phyloP scores from a whole-genome alignment of 2,329 filamentous ascomycete species.

The Neodidymelliopsis sp. region DNA sequence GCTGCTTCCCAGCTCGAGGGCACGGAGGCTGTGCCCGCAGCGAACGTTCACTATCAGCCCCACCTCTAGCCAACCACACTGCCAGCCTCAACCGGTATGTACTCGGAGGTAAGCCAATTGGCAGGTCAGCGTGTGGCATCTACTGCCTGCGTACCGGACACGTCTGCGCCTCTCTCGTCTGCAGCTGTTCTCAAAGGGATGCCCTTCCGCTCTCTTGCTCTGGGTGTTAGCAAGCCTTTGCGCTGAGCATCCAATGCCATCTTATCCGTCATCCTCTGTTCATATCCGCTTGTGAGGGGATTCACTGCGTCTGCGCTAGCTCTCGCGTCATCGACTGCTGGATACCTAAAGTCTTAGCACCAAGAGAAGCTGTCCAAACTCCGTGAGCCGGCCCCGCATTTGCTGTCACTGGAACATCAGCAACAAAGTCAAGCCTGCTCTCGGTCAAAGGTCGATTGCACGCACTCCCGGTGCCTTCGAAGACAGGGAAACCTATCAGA shows the following conservation, averaged over 20 bases:
- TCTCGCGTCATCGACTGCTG: slow-evolving; percentile 31
- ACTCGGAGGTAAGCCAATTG: slow-evolving; percentile 28
- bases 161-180: slow-evolving; percentile 33
- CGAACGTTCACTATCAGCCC: slow-evolving; percentile 16
- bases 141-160: slow-evolving; percentile 21
- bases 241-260: slow-evolving; percentile 4
- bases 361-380: slow-evolving; percentile 26
- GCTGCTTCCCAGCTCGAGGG: slow-evolving; percentile 17
- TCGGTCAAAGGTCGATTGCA: slow-evolving; percentile 14
- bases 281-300: background rate
- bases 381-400: slow-evolving; percentile 43
- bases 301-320: slow-evolving; percentile 7
- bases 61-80: slow-evolving; percentile 29
- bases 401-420: slow-evolving; percentile 32
- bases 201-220: slow-evolving; percentile 12
- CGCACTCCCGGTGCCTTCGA: slow-evolving; percentile 6
- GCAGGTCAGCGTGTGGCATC: slow-evolving; percentile 28
- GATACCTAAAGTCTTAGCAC: slow-evolving; percentile 14
- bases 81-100: slow-evolving; percentile 22
- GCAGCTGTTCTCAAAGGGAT: slow-evolving; percentile 17
- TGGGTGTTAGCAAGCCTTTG: slow-evolving; percentile 10
- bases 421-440: slow-evolving; percentile 21
- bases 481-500: slow-evolving; percentile 22
- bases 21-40: slow-evolving; percentile 33
- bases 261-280: slow-evolving; percentile 4